phyloP scores from a whole-genome alignment of 768 basidiomycete genomes.

The Dictyophora rubrovolvata region DNA sequence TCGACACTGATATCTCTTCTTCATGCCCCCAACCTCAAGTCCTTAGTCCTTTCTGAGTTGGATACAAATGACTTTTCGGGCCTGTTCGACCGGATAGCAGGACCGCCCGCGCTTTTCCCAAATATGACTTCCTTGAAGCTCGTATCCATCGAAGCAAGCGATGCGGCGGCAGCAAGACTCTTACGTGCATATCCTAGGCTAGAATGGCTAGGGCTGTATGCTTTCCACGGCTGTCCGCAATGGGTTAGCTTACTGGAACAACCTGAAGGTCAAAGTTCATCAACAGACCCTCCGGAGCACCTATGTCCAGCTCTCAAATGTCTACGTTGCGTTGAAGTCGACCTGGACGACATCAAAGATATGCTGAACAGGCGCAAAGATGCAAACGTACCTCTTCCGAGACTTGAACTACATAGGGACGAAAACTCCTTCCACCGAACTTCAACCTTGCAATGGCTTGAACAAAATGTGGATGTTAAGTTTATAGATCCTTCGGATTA shows the following conservation, averaged over 20 bases:
- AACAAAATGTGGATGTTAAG: not conserved
- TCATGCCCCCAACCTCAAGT: conserved; percentile 23
- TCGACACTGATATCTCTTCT: not conserved
- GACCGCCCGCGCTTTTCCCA: conserved; percentile 39
- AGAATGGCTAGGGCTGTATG: conserved; percentile 17
- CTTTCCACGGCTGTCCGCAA: conserved; percentile 16
- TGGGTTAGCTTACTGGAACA: conserved; percentile 18
- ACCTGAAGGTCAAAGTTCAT: not conserved
- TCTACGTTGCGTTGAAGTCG: not conserved
- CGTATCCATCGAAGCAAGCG: conserved; percentile 7
- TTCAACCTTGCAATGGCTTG: not conserved
- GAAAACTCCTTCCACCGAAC: not conserved
- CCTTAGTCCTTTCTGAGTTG: conserved; percentile 43
- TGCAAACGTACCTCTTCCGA: not conserved
- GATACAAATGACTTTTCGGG: conserved; percentile 43
- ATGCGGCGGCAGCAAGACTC: not conserved
- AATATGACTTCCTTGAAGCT: conserved; percentile 5
- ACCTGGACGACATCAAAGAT: not conserved
- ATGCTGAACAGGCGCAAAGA: not conserved
- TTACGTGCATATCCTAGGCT: conserved; percentile 17
- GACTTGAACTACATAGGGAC: not conserved
- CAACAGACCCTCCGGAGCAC: not conserved
- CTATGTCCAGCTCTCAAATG: conserved; percentile 7
- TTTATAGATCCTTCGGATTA: conserved; percentile 9
- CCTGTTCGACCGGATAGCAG: conserved; percentile 40